Evolutionary conservation across 352 stramenopile species (phyloP), one percentile per base, ranked within the genome.

Genomic region (Phytophthora ohioensis): DNA sequence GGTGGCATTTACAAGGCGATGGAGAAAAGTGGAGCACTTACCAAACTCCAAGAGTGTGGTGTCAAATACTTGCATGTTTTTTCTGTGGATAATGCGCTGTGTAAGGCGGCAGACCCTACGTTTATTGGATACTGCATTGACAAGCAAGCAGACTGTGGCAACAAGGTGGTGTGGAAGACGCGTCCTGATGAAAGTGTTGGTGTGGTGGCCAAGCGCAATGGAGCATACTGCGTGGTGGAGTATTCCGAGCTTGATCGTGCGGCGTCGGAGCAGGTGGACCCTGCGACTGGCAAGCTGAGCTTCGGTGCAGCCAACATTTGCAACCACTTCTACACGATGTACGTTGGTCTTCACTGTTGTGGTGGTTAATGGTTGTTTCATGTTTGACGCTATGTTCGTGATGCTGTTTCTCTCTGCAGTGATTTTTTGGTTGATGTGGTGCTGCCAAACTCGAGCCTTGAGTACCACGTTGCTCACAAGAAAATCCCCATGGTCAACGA

Each of bases 291-390:
- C 11, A 85, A 91, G 56, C 87, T 99, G 9, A 71, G 93, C 0
- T 99, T 98, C 75, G 94, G 97, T 11, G 96, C 96, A 1, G 97
- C 92, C 31, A 99, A 99, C 73, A 99, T 99, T 76, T 99, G 97
- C 91, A 99, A 99, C 87, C 97, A 99, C 76, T 98, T 98, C 67
- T 99, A 97, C 30, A 88, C 97, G 30, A 81, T 91, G 0, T 80
- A 91, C 51, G 73, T 96, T 35, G 81, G 78, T 34, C 63, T 80
- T 47, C 54, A 69, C 97, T 99, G 78, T 70, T 89, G 57, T 91
- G 21, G 21, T 27, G 1, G 21, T 27, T 27, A 27, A 27, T 27
- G 21, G 21, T 27, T 27, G 21, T 27, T 27, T 27, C 21, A 27
- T 27, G 21, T 27, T 27, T 27, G 21, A 27, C 21, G 21, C 21